Conservation (phyloP, 2,329 filamentous ascomycete genomes). For the Neocatenulostroma microsporum region DNA sequence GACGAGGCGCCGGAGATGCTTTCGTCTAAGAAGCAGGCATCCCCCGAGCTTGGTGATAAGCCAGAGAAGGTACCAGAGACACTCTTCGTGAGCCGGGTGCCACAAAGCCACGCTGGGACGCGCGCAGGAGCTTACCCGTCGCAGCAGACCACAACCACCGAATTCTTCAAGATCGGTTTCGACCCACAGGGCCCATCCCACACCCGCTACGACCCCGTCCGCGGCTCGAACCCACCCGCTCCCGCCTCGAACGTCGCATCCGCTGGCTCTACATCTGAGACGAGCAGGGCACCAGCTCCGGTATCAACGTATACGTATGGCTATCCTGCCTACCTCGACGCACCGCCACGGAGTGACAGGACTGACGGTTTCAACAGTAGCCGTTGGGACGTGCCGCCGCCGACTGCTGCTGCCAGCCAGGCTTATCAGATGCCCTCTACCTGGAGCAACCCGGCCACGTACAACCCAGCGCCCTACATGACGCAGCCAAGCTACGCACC, state of each 20-base stretch:
- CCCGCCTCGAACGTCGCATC: not conserved
- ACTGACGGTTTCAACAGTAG: slow-evolving; percentile 17
- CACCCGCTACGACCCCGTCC: slow-evolving; percentile 23
- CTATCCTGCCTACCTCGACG: slow-evolving; percentile 6
- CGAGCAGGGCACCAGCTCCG: slow-evolving; percentile 2
- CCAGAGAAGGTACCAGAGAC: not conserved
- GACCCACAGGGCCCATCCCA: no score
- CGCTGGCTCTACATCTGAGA: not conserved
- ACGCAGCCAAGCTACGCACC: slow-evolving; percentile 6
- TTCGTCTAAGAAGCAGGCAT: slow-evolving; percentile 10
- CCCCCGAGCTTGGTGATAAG: slow-evolving; percentile 7
- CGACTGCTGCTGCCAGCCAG: not conserved
- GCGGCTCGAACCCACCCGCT: slow-evolving; percentile 13
- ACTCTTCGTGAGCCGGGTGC: not conserved
- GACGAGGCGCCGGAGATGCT: slow-evolving; percentile 17
- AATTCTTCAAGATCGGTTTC: no score
- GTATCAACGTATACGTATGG: slow-evolving; percentile 14
- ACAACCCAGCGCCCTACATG: slow-evolving; percentile 1
- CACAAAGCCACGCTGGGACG: not conserved
- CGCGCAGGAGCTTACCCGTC: not conserved
- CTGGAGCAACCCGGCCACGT: not conserved
- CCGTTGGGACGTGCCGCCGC: slow-evolving; percentile 17
- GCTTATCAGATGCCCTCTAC: not conserved
- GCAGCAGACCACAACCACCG: not conserved
- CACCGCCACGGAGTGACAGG: slow-evolving; percentile 10